These are phyloP conservation scores for Teunomyces gatunensis DNA, from an alignment of 805 yeast genomes.

Conservation along the genomic window DNA sequence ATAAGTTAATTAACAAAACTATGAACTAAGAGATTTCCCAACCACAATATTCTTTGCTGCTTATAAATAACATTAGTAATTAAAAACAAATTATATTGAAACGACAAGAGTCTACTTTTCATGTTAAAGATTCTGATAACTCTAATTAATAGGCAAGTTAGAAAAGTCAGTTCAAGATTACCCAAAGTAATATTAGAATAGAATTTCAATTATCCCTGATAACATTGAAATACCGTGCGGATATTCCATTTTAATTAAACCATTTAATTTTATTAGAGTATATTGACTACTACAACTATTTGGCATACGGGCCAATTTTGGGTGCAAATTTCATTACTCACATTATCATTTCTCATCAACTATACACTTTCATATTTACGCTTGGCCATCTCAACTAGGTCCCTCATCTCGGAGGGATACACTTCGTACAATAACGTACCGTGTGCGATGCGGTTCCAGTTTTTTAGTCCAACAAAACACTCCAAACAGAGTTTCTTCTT, in stretches of 20 bases:
- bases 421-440: constrained; percentile 23
- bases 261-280: not conserved
- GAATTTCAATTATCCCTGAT: not conserved
- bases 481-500: constrained; percentile 21
- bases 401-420: constrained; percentile 20
- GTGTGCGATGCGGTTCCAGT: constrained; percentile 14
- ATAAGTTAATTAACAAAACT: too few relatives aligned
- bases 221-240: not conserved
- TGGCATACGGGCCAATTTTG: not conserved
- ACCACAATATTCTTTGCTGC: too few relatives aligned
- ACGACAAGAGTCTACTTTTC: too few relatives aligned
- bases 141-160: too few relatives aligned
- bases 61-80: too few relatives aligned
- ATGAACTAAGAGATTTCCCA: too few relatives aligned
- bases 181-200: not conserved
- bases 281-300: too few relatives aligned
- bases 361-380: constrained; percentile 6
- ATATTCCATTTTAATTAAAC: not conserved
- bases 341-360: not conserved
- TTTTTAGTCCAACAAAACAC: constrained; percentile 17
- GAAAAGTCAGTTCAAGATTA: not conserved
- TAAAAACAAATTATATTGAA: too few relatives aligned
- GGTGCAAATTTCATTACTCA: not conserved
- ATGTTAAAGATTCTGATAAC: too few relatives aligned
- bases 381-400: constrained; percentile 17